Conservation (phyloP, 257 asterid species). For the Solanum chilense region DNA sequence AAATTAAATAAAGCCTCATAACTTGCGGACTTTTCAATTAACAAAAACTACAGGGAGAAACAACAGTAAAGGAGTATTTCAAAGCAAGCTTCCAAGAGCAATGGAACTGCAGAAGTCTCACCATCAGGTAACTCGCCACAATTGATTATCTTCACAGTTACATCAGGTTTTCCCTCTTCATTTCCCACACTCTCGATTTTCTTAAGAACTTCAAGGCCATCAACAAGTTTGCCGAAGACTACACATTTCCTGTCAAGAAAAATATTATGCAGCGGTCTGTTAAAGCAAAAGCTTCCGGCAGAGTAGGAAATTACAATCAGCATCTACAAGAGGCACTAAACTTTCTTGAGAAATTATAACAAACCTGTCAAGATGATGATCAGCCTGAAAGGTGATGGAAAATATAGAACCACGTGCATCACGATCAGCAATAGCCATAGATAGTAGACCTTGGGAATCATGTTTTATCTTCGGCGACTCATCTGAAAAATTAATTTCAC, state of each 20-base stretch:
- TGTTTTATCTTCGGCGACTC: slow-evolving; percentile 80
- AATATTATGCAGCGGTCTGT: not conserved
- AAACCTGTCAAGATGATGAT: slow-evolving; percentile 93
- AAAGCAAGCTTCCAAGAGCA: not conserved
- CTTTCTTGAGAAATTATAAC: not conserved
- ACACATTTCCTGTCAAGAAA: slow-evolving; percentile 56
- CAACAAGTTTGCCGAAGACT: slow-evolving; percentile 88
- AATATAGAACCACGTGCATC: slow-evolving; percentile 86
- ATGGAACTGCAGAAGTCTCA: slow-evolving; percentile 19
- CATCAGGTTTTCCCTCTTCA: slow-evolving; percentile 80
- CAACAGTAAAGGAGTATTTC: not conserved
- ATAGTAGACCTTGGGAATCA: slow-evolving; percentile 76
- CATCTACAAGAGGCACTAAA: not conserved
- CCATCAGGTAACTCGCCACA: slow-evolving; percentile 81
- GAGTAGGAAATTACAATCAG: not conserved
- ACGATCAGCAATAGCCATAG: slow-evolving; percentile 90
- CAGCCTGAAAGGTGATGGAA: slow-evolving; percentile 71
- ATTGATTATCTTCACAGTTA: slow-evolving; percentile 80
- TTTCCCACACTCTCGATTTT: slow-evolving; percentile 86
- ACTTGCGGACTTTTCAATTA: slow-evolving; percentile 19
- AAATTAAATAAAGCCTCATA: not conserved
- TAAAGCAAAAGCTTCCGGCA: not conserved
- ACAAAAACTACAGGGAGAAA: not conserved
- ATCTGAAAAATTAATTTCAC: slow-evolving; percentile 35
- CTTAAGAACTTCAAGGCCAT: slow-evolving; percentile 70